A percentile compares a stretch with the other conserved stretches of the same genome.
These are phyloP conservation scores for Pilasporangium apinafurcum DNA, from an alignment of 352 stramenopile genomes.

Conservation along the genomic window DNA sequence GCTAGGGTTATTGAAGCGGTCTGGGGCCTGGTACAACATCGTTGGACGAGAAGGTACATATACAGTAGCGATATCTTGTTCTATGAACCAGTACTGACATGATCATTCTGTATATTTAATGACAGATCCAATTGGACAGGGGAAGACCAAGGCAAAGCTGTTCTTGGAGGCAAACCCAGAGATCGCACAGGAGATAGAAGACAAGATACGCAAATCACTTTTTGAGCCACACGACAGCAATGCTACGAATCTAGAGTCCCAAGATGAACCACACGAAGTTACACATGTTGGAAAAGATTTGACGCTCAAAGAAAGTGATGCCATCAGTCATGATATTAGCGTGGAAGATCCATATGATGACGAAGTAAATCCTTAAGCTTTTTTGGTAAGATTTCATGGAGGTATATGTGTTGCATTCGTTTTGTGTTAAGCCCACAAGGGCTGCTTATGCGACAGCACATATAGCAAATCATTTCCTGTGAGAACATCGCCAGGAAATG, in stretches of 20 bases:
- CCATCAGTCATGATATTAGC: too few relatives aligned
- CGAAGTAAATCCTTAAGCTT: too few relatives aligned
- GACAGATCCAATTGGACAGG: conserved; percentile 78
- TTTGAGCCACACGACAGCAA: conserved; percentile 36
- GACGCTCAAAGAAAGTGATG: too few relatives aligned
- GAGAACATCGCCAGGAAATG: conserved; percentile 64
- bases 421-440: conserved; percentile 44
- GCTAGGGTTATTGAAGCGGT: conserved; percentile 69
- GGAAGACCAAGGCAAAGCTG: conserved; percentile 77
- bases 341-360: too few relatives aligned
- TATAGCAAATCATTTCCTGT: conserved; percentile 81
- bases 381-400: too few relatives aligned
- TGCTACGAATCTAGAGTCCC: too few relatives aligned
- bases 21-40: conserved; percentile 74
- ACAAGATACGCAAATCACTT: conserved; percentile 55
- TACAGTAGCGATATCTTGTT: background rate
- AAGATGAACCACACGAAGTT: conserved; percentile 5
- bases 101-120: background rate
- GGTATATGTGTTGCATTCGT: too few relatives aligned
- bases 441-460: conserved; percentile 76
- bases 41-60: conserved; percentile 47
- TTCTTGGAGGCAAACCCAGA: conserved; percentile 74
- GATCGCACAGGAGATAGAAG: conserved; percentile 64
- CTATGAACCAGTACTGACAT: too few relatives aligned
- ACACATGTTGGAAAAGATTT: conserved; percentile 6